phyloP scores from a whole-genome alignment of 2,329 filamentous ascomycete genomes.

The Aureobasidium pullulans region DNA sequence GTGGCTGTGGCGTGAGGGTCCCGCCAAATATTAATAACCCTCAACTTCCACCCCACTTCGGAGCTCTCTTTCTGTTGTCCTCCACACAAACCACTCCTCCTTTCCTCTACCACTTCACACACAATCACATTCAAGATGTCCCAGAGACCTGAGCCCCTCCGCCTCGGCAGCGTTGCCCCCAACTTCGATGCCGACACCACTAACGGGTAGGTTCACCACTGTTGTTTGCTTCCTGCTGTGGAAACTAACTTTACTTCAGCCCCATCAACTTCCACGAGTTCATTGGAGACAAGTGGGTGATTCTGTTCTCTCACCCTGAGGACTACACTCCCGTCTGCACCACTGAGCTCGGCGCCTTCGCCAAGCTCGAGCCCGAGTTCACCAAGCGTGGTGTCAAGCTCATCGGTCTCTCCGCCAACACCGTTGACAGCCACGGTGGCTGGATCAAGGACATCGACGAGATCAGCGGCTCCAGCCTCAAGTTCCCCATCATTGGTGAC shows the following conservation, averaged over 20 bases:
- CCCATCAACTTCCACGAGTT: constrained; percentile 63
- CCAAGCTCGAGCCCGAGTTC: constrained; percentile 58
- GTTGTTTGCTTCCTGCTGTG: background rate
- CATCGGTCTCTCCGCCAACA: constrained; percentile 50
- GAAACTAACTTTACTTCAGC: constrained; percentile 21
- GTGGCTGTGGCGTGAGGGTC: constrained; percentile 12
- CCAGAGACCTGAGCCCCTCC: constrained; percentile 38
- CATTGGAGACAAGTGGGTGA: constrained; percentile 62
- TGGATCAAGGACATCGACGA: constrained; percentile 50
- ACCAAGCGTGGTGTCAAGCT: constrained; percentile 55
- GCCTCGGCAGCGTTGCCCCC: constrained; percentile 59
- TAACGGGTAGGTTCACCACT: constrained; percentile 33
- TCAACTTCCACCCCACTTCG: constrained; percentile 6
- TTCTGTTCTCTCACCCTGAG: constrained; percentile 65
- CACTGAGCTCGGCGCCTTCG: constrained; percentile 56
- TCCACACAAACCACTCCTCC: background rate
- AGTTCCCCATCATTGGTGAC: constrained; percentile 48
- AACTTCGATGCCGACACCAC: constrained; percentile 65
- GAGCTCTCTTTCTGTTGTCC: background rate
- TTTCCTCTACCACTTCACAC: background rate
- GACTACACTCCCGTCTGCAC: constrained; percentile 56
- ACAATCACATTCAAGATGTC: constrained; percentile 3
- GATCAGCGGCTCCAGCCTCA: constrained; percentile 40
- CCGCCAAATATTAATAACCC: constrained; percentile 9
- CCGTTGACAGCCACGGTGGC: constrained; percentile 42